Evolutionary conservation across 129 eudicot species (phyloP).

Genomic region (Helianthus tuberosus): DNA sequence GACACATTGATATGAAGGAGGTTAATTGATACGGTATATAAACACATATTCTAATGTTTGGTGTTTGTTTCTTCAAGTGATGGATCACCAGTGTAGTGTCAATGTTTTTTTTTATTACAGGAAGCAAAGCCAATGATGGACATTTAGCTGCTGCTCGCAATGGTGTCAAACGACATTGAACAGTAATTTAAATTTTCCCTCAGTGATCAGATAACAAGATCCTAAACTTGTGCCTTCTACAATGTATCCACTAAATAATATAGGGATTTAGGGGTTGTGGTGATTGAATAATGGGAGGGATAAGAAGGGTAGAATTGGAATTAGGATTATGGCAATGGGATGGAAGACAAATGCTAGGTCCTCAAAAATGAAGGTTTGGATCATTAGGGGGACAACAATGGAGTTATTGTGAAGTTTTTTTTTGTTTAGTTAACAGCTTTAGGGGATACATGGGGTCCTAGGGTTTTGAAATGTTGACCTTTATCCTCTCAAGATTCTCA

Average conservation of each 20-base stretch:
- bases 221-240: neutral
- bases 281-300: constrained; percentile 33
- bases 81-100: no score
- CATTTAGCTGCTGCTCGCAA: no score
- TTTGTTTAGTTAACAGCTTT: constrained; percentile 78
- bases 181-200: no score
- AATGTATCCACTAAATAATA: neutral
- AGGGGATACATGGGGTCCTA: constrained; percentile 89
- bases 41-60: no score
- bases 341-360: constrained; percentile 53
- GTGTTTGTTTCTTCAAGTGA: no score
- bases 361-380: constrained; percentile 77
- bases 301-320: constrained; percentile 24
- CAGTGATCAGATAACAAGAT: constrained; percentile 9
- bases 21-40: no score
- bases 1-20: no score
- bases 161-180: no score
- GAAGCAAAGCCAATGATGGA: no score
- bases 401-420: constrained; percentile 87
- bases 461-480: constrained; percentile 84
- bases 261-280: constrained; percentile 11
- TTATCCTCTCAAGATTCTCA: constrained; percentile 56
- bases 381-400: constrained; percentile 78
- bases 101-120: no score
- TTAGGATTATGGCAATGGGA: constrained; percentile 54